Conservation (phyloP, 2,329 filamentous ascomycete species). For the Coleophoma crateriformis region DNA sequence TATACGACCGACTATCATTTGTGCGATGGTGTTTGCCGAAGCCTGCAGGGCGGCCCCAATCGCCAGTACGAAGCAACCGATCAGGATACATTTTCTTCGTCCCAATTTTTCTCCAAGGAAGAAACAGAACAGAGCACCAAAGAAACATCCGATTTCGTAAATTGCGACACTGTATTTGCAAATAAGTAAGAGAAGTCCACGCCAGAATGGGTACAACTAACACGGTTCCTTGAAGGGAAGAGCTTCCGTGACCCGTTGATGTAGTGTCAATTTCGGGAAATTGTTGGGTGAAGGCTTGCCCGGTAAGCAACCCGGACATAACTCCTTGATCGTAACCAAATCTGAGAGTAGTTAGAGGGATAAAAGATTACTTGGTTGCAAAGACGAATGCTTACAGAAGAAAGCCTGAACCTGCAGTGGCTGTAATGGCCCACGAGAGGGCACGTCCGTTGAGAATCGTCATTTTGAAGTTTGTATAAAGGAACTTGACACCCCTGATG, state of each 20-base stretch:
- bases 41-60: constrained; percentile 38
- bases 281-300: constrained; percentile 48
- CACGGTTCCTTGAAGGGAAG: constrained; percentile 38
- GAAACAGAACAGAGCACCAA: constrained; percentile 36
- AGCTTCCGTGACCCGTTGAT: constrained; percentile 28
- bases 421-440: constrained; percentile 34
- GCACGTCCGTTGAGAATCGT: constrained; percentile 23
- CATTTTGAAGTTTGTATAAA: constrained; percentile 5
- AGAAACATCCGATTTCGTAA: constrained; percentile 41
- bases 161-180: constrained; percentile 28
- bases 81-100: constrained; percentile 33
- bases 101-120: constrained; percentile 38
- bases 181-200: background rate
- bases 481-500: no score
- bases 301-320: constrained; percentile 66
- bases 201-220: constrained; percentile 7
- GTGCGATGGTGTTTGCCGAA: constrained; percentile 31
- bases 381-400: constrained; percentile 18
- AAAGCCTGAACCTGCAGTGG: constrained; percentile 30
- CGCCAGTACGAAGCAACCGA: constrained; percentile 34
- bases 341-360: constrained; percentile 14
- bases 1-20: constrained; percentile 38
- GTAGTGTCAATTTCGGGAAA: constrained; percentile 46
- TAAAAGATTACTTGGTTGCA: no score
- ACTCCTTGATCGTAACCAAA: constrained; percentile 65